Base-by-base conservation (phyloP, 805 yeast species). In the Candida oleophila region DNA sequence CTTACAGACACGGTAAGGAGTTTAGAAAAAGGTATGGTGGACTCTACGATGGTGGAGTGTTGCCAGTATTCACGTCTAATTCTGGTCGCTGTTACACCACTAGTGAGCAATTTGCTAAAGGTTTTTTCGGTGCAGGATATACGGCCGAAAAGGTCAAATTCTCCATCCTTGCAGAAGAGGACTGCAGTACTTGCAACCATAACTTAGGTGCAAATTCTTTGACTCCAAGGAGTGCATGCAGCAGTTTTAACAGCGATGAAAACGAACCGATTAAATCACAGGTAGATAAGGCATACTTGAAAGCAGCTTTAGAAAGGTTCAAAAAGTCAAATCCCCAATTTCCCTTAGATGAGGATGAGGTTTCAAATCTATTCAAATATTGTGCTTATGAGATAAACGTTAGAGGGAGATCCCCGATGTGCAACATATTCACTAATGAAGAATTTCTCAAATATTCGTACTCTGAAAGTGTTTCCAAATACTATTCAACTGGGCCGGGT, bases 351-450 rank as follows among this genome's bases (percentile, higher is more conserved):
- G 33, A 43, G 9, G 18, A 51, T 39, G 60, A 59, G 22, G 55
- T 58, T 20, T 19, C 39, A 19, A 47, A 40, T 38, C 35, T 59
- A 25, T 59, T 59, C 50, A 45, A 45, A 34, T 49, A 55, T 55
- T 59, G 64, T 46, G 64, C 62, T n/a, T 59, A 53, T 48, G 64
- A 59, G 48, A 47, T 54, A 44, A 55, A 59, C 47, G 60, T 52
- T 19, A 52, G 53, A 22, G 64, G 61, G 37, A 38, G 50, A 9
- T 58, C 62, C 18, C 55, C 56, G 12, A 50, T 58, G 45, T 59
- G 64, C 38, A 49, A 45, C 21, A 52, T 59, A 38, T 58, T 59
- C 50, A 55, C 56, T 49, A 58, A 55, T 41, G 62, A 58, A 39
- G 64, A 59, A 45, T 58, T 33, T 44, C 45, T 59, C 41, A 49